A percentile compares a stretch with the other conserved stretches of the same genome.
Conservation (phyloP, 2,329 filamentous ascomycete genomes). For the Colletotrichum acutatum region DNA sequence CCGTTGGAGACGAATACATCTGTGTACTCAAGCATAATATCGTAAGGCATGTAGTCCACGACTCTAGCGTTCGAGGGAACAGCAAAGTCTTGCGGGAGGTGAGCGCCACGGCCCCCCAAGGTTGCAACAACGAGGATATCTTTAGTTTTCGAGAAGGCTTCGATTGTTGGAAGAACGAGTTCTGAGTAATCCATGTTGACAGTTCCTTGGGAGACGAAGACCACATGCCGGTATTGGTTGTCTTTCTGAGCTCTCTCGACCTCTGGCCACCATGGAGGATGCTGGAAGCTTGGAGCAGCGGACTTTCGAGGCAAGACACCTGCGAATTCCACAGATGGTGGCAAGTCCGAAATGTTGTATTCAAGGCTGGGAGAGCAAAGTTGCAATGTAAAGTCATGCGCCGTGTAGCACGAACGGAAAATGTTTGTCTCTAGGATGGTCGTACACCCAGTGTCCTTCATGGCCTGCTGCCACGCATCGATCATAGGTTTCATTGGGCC, state of each 20-base stretch:
- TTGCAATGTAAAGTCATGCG: constrained; percentile 48
- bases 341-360: constrained; percentile 49
- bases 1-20: constrained; percentile 61
- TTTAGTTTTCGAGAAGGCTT: constrained; percentile 50
- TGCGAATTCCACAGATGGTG: constrained; percentile 52
- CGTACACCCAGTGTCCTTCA: constrained; percentile 19
- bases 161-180: constrained; percentile 56
- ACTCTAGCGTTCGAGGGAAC: constrained; percentile 54
- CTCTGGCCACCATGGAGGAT: constrained; percentile 58
- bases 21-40: constrained; percentile 54
- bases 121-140: constrained; percentile 50
- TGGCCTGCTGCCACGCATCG: constrained; percentile 16
- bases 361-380: constrained; percentile 53
- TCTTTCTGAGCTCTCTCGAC: constrained; percentile 42
- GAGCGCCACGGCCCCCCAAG: constrained; percentile 41
- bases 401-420: constrained; percentile 19
- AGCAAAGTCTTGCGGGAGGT: not conserved
- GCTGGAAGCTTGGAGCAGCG: constrained; percentile 41
- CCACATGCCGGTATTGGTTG: constrained; percentile 40
- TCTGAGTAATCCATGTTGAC: constrained; percentile 50
- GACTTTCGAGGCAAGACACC: constrained; percentile 52
- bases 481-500: constrained; percentile 30
- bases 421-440: constrained; percentile 2
- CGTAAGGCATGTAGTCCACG: constrained; percentile 61
- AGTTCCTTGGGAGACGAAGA: constrained; percentile 62